Base-by-base conservation (phyloP, 176 grass and related monocot species). In the Canna indica region DNA sequence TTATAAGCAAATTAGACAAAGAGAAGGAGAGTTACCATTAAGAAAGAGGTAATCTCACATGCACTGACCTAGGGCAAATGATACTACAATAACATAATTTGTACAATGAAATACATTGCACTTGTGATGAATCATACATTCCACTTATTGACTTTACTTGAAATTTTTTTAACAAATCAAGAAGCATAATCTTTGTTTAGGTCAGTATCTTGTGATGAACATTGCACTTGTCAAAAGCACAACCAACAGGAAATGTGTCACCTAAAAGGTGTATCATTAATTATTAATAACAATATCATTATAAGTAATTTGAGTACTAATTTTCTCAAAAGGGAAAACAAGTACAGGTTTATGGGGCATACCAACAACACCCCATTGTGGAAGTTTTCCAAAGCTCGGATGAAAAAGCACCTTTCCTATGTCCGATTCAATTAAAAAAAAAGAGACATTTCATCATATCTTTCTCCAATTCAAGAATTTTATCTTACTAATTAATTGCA, bases 331-430 rank as follows among this genome's bases (percentile, higher is more conserved):
- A 18, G 24, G 24, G 10, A 36, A 59, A 44, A 59, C 1, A 58
- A 38, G 10, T 8, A 39, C 4, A 24, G 33, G 12, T 59, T 4
- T 7, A 42, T 27, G 24, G 24, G 42, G 71, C 81, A 80, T 75
- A 97, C 93, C 93, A 36, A 97, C 93, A 44, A 97, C 93, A n/a
- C 88, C 84, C 93, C 93, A 97, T 13, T 92, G 93, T 30, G 93
- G 88, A 57, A 97, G 86, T 62, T 68, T 75, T 22, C 88, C 93
- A 59, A 90, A 97, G 72, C 66, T 84, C 4, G 81, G 81, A 71
- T 97, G 93, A 29, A 97, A 80, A 75, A 97, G 84, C 33, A 97
- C 93, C 86, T 97, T 97, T 63, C 93, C 88, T 36, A 97, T 75
- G 72, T 97, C 93, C 90, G 77, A 65, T 70, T 73, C 24, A 26